Base-by-base conservation (phyloP, 2,329 filamentous ascomycete species). In the Fusarium udum region DNA sequence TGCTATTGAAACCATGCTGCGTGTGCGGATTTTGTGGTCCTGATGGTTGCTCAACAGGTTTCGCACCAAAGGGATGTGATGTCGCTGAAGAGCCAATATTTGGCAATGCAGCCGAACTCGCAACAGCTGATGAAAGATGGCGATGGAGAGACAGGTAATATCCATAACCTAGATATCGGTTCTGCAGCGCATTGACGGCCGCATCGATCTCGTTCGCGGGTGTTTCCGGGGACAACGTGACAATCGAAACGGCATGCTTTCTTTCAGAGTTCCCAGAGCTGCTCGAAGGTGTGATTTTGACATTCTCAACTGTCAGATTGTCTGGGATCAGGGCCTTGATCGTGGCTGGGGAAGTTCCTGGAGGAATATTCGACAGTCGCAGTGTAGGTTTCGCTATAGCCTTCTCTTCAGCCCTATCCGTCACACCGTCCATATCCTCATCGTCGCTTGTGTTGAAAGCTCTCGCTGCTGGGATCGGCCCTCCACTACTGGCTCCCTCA, bases 121-220 rank as follows among this genome's bases (percentile, higher is more conserved):
- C 80, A n/a, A 87, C 84, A 8, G 92, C 91, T 6, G 94, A 97
- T 0, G 94, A 97, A 8, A 97, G 87, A 83, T 97, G 93, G 15
- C 94, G 88, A 68, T 95, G 93, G 49, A 97, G 87, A 12, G 90
- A 92, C 5, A 98, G 85, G 80, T 95, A 92, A 83, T 92, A 94
- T 10, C 95, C 95, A 79, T 90, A 94, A 22, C 95, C 95, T 22
- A 97, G 85, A 79, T 98, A 97, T 74, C 88, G 90, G 73, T 96
- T 95, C 79, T 97, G 93, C 37, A 97, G 84, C 7, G 89, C 84
- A 78, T 91, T 95, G 59, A 97, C 93, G 1, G 92, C 89, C 8
- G 90, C 87, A 78, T 98, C 95, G 61, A 98, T 95, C 64, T 97
- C 93, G 31, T 91, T 92, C 2, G 92, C 92, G 0, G 94, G 90